A percentile compares a stretch with the other conserved stretches of the same genome.
Conservation (phyloP, 176 grass and related monocot genomes). For the Thinopyrum elongatum region DNA sequence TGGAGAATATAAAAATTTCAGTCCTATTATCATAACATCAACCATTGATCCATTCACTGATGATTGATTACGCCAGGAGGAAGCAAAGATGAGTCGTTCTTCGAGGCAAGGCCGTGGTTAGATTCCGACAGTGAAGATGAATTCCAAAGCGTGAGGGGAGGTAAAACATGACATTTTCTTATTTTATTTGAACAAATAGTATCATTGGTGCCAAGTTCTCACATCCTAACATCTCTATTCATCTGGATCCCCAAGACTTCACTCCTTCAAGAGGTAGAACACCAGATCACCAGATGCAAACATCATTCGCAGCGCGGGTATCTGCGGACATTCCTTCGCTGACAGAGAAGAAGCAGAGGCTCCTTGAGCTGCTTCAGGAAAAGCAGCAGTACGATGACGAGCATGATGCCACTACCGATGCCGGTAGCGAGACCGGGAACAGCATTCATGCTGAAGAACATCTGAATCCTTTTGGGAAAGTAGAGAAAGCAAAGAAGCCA, state of each 20-base stretch:
- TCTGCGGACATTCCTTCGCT: slow-evolving; percentile 22
- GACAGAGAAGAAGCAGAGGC: slow-evolving; percentile 42
- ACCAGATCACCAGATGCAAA: slow-evolving; percentile 37
- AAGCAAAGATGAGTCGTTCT: slow-evolving; percentile 79
- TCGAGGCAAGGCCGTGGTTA: slow-evolving; percentile 63
- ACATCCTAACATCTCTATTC: neutral
- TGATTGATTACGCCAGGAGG: slow-evolving; percentile 44
- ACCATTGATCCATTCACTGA: neutral
- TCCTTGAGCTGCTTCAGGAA: slow-evolving; percentile 66
- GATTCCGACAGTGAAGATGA: slow-evolving; percentile 85
- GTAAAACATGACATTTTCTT: slow-evolving; percentile 33
- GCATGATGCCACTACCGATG: slow-evolving; percentile 1
- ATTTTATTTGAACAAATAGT: neutral
- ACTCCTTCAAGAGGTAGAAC: slow-evolving; percentile 53
- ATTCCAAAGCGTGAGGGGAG: slow-evolving; percentile 82
- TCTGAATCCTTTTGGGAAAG: neutral
- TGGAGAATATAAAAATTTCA: neutral
- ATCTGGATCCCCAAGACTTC: slow-evolving; percentile 39
- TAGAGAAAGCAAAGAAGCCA: slow-evolving; percentile 14
- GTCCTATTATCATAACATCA: neutral
- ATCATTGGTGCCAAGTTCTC: neutral
- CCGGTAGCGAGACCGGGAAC: slow-evolving; percentile 14
- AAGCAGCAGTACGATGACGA: slow-evolving; percentile 43
- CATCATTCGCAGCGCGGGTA: neutral
- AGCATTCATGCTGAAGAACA: slow-evolving; percentile 22